A percentile compares a stretch with the other conserved stretches of the same genome.
Evolutionary conservation across 129 eudicot genomes (phyloP).

Genomic region (Chrysanthemum makinoi): DNA sequence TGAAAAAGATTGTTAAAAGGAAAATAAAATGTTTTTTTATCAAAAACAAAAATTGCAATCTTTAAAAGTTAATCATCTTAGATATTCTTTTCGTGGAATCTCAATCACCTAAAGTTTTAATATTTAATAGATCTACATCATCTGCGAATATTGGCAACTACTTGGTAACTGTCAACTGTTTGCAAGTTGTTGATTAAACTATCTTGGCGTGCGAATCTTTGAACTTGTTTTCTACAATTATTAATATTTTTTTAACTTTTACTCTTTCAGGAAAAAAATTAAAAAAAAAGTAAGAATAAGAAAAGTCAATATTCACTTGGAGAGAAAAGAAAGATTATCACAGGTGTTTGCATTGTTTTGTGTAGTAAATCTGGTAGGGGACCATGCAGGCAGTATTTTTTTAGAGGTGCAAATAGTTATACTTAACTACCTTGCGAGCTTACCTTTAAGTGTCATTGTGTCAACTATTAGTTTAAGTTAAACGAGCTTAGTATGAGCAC

Average conservation of each 20-base stretch:
- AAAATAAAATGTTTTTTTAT: too few species aligned
- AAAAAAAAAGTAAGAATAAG: not conserved
- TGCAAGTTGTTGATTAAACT: constrained; percentile 24
- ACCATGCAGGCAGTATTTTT: not conserved
- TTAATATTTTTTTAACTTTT: not conserved
- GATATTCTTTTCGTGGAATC: too few species aligned
- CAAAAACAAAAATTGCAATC: too few species aligned
- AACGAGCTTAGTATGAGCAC: not conserved
- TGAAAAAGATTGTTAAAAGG: too few species aligned
- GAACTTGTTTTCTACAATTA: not conserved
- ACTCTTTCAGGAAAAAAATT: not conserved
- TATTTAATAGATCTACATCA: not conserved
- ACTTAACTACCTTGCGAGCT: too few species aligned
- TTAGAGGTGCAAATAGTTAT: too few species aligned
- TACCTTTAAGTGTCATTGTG: too few species aligned
- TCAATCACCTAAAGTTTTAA: not conserved
- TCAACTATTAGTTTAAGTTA: too few species aligned
- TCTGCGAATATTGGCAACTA: not conserved
- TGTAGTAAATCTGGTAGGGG: constrained; percentile 21
- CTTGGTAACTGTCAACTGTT: constrained; percentile 34
- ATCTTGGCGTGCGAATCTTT: constrained; percentile 34
- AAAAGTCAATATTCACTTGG: constrained; percentile 31
- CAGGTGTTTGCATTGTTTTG: constrained; percentile 24
- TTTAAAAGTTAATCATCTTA: too few species aligned
- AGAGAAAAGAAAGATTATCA: constrained; percentile 18